Percentiles rank a stretch among this genome's conserved stretches.
These are phyloP conservation scores for Xanthoconium separans DNA, from an alignment of 1,284 basidiomycete genomes.

Conservation along the genomic window DNA sequence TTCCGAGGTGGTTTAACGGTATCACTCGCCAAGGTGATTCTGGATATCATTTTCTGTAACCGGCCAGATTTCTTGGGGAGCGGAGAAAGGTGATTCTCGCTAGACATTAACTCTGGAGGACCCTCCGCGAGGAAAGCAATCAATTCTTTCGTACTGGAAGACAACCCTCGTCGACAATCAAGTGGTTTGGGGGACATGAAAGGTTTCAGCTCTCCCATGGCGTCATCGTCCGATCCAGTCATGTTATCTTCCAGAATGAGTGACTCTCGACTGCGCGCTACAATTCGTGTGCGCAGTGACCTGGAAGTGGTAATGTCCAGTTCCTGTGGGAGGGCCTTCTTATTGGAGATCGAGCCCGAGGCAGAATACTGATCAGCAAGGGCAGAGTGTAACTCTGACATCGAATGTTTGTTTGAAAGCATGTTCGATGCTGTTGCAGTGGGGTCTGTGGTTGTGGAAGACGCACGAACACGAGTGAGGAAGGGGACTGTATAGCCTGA, in stretches of 20 bases:
- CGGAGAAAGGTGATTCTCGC: slow-evolving; percentile 37
- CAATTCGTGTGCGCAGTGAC: slow-evolving; percentile 47
- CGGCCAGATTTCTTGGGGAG: slow-evolving; percentile 57
- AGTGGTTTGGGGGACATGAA: slow-evolving; percentile 29
- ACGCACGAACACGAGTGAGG: slow-evolving; percentile 27
- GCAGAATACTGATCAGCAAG: slow-evolving; percentile 23
- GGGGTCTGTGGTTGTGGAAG: slow-evolving; percentile 33
- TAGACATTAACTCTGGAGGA: slow-evolving; percentile 28
- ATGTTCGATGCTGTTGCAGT: slow-evolving; percentile 12
- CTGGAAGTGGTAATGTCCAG: slow-evolving; percentile 33
- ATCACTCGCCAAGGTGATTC: slow-evolving; percentile 54
- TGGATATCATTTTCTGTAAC: slow-evolving; percentile 77
- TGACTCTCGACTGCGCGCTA: slow-evolving; percentile 61
- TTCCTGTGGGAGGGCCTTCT: slow-evolving; percentile 24
- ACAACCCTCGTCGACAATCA: slow-evolving; percentile 38
- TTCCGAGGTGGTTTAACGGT: slow-evolving; percentile 32
- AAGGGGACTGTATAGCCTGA: slow-evolving; percentile 23
- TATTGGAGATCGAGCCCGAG: slow-evolving; percentile 30
- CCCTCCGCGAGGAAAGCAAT: slow-evolving; percentile 44
- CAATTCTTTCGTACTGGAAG: slow-evolving; percentile 54
- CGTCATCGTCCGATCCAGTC: slow-evolving; percentile 58
- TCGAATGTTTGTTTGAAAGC: slow-evolving; percentile 16
- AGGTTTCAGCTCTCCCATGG: slow-evolving; percentile 22
- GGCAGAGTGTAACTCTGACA: slow-evolving; percentile 29
- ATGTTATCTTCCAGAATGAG: slow-evolving; percentile 73